Base-by-base conservation (phyloP, 163 green algal genomes). In the Prototheca cutis region DNA sequence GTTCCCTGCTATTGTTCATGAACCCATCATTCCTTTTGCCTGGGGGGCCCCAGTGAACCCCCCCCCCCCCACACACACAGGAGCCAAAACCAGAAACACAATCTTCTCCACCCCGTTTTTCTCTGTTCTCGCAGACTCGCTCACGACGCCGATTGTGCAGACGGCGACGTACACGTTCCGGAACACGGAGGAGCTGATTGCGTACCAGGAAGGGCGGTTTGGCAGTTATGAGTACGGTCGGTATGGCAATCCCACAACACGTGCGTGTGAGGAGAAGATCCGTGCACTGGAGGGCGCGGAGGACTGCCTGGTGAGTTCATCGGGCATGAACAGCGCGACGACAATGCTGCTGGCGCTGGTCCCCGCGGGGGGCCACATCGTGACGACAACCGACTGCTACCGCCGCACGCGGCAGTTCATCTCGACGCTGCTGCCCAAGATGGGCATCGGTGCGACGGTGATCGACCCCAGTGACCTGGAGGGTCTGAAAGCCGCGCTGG, bases 321-420 rank as follows among this genome's bases (percentile, higher is more conserved):
- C 74, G 4, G 93, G 93, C 62, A 99, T 99, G 93, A 95, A 91
- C 71, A 62, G 79, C 3, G 91, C 93, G 4, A 98, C 90, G 21
- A 98, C 85, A 18, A 97, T 99, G 93, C 82, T 99, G 63, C 80
- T 99, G 40, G 84, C 93, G 31, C 79, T 99, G 25, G 89, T 98
- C 21, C 93, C 91, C 0, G 74, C 83, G 24, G 85, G 87, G 4
- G 93, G 93, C 7, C 91, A 98, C 82, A 96, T 98, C 64, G 83
- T 99, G 10, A 98, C 92, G 29, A 99, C 93, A 24, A 96, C 86
- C 28, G 90, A 97, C 70, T 97, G 90, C 75, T 97, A 95, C 74
- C 63, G 77, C 3, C 75, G 84, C 40, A 90, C 84, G 32, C 68
- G 79, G 4, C 84, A 93, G 71, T 98, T 98, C 76, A 97, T 98